Conservation (phyloP, 116 monocot genomes). For the Phalaenopsis hybrid region DNA sequence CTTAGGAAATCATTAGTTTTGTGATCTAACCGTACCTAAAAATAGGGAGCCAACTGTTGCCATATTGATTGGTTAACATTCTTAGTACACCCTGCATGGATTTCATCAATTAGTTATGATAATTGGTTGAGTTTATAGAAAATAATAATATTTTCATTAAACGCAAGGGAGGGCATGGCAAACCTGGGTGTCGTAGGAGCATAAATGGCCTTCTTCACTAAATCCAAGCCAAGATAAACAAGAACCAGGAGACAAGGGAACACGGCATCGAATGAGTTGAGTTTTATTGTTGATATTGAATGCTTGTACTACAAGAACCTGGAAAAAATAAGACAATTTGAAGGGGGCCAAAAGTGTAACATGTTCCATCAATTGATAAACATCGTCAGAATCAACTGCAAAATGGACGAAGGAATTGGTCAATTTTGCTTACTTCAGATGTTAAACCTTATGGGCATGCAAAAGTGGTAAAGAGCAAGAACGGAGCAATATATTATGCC, state of each 20-base stretch:
- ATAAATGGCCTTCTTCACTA: conserved; percentile 85
- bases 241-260: conserved; percentile 71
- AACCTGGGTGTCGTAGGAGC: conserved; percentile 87
- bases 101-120: conserved; percentile 6
- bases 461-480: background rate
- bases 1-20: background rate
- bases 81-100: conserved; percentile 68
- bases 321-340: conserved; percentile 6
- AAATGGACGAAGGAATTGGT: background rate
- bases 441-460: background rate
- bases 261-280: conserved; percentile 38
- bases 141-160: background rate
- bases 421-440: background rate
- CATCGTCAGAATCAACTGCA: background rate
- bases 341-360: too few relatives aligned
- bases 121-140: conserved; percentile 2
- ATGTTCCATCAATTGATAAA: background rate
- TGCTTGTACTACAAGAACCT: conserved; percentile 76
- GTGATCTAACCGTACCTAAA: conserved; percentile 65
- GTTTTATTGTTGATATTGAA: conserved; percentile 59
- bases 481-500: too few relatives aligned
- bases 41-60: conserved; percentile 85
- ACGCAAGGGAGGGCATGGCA: background rate
- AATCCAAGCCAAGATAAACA: conserved; percentile 87
- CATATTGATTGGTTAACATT: conserved; percentile 59